Evolutionary conservation across 108 stramenopile genomes (phyloP), one percentile per base, ranked within the genome.

Genomic region (Fragilaria crotonensis): DNA sequence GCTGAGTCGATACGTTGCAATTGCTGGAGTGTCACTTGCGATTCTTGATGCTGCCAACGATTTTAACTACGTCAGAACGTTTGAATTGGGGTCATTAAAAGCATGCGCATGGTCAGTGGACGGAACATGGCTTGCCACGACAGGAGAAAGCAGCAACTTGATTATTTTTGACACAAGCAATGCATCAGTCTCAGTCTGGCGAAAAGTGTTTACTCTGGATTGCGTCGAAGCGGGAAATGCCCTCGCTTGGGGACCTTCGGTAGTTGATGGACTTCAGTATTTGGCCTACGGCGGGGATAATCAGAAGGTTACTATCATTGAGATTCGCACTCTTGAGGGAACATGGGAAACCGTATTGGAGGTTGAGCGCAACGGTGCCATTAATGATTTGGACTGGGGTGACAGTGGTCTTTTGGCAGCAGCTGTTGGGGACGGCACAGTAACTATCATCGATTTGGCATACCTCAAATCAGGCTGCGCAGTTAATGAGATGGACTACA

Each of bases 401-500:
- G 30, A 20, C 19, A 66, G 66, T 21, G 85, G 85, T 9, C 30
- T 86, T 49, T 64, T 86, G 0, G 70, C 76, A 11, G 76, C 78
- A 31, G 85, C 75, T 29, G 64, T 81, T 29, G 71, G 69, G 5
- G 72, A 86, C 32, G 85, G 85, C 25, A 74, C 71, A 23, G 81
- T 78, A 0, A 68, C 81, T 23, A 54, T 82, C 17, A 54, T 86
- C 44, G 85, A 86, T 51, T 49, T 82, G 11, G 78, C 76, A 17
- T 86, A 86, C 54, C 71, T 86, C 0, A 72, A 78, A 57, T 80
- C 74, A 22, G 85, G 81, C 41, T 54, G 63, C 36, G 70, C 81
- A 14, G 81, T 83, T 23, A 78, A 75, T 44, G 85, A 86, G 54
- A 86, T 80, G 79, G 78, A 79, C 53, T 86, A 86, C 67, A 86